Conservation (phyloP, 148 eudicot genomes). For the Bassia scoparia region DNA sequence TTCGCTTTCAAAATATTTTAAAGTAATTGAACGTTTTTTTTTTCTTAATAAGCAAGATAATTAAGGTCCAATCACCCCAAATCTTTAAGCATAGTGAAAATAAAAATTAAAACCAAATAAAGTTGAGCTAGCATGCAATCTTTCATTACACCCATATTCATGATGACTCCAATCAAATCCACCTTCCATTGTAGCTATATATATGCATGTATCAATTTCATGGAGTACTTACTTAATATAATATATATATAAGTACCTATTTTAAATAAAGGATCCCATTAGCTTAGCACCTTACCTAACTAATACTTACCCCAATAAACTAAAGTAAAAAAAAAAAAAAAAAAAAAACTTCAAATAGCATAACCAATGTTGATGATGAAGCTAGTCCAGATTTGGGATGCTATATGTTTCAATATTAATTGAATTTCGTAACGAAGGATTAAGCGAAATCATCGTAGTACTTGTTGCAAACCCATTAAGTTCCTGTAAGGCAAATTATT, state of each 20-base stretch:
- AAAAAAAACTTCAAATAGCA: too few relatives aligned
- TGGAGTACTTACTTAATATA: constrained; percentile 12
- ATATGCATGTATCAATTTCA: constrained; percentile 18
- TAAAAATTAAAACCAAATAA: not conserved
- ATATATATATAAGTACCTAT: not conserved
- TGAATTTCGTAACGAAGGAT: not conserved
- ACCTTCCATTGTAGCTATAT: constrained; percentile 26
- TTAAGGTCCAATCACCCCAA: too few relatives aligned
- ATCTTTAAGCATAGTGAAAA: not conserved
- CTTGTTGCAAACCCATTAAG: constrained; percentile 88
- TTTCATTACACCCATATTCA: constrained; percentile 23
- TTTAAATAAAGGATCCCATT: not conserved
- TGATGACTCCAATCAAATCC: constrained; percentile 18
- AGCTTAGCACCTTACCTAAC: not conserved
- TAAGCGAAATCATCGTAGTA: constrained; percentile 83
- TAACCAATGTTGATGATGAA: not conserved
- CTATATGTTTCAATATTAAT: not conserved
- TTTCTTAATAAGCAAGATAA: too few relatives aligned
- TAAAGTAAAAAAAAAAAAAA: not conserved
- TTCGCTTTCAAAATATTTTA: too few relatives aligned
- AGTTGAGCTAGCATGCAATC: constrained; percentile 19
- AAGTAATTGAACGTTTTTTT: too few relatives aligned
- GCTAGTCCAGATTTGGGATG: not conserved
- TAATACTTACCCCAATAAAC: constrained; percentile 19
- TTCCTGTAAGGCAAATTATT: constrained; percentile 72